These are phyloP conservation scores for Ascochyta rabiei DNA, from an alignment of 2,329 filamentous ascomycete genomes.

Conservation along the genomic window DNA sequence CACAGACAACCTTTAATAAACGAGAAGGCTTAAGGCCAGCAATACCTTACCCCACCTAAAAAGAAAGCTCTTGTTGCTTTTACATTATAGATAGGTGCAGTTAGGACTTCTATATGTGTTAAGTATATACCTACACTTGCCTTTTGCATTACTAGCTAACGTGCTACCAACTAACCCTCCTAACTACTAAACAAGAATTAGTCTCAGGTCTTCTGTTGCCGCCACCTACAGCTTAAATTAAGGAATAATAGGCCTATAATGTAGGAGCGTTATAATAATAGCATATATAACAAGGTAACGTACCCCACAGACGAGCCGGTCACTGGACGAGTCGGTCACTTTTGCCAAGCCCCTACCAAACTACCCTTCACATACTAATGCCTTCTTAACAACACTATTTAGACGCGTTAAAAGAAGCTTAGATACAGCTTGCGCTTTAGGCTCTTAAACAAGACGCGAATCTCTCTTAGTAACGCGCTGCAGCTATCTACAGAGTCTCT, in stretches of 20 bases:
- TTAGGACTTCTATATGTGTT: slow-evolving; percentile 23
- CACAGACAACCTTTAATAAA: slow-evolving; percentile 33
- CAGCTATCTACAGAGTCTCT: no score
- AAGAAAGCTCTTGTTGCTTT: slow-evolving; percentile 33
- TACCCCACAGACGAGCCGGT: no score
- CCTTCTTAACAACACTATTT: no score
- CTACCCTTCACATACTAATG: no score
- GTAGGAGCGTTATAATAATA: not conserved
- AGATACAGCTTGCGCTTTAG: no score
- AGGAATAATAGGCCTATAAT: not conserved
- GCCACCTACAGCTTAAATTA: not conserved
- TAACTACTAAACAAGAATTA: not conserved
- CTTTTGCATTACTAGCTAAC: not conserved
- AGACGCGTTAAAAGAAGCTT: no score
- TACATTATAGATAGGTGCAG: slow-evolving; percentile 22
- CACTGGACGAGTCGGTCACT: no score
- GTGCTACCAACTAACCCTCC: no score
- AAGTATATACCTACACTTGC: slow-evolving; percentile 27
- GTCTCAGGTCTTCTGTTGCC: not conserved
- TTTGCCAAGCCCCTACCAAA: no score
- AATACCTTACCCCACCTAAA: slow-evolving; percentile 36
- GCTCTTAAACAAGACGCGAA: no score
- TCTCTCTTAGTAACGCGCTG: no score
- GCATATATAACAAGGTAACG: not conserved
- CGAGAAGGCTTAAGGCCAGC: slow-evolving; percentile 34